Base-by-base conservation (phyloP, 768 basidiomycete species). In the Serendipita vermifera region DNA sequence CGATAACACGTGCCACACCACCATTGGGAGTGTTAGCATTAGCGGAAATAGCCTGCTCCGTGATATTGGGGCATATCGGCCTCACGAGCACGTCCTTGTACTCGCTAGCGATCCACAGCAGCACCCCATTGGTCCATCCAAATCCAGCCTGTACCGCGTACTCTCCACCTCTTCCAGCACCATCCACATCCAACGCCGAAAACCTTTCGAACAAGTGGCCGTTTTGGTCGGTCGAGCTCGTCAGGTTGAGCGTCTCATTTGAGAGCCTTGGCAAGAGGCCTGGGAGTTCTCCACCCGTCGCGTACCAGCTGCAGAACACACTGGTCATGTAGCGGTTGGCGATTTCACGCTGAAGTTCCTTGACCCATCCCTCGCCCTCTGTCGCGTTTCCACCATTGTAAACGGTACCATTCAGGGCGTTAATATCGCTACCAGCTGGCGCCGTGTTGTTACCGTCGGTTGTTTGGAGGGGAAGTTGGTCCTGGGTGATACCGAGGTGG, bases 121-220 rank as follows among this genome's bases (percentile, higher is more conserved):
- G 64, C 6, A 82, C 86, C 17, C 87, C 87, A 62, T 91, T 90
- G 38, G 87, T 89, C 88, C 89, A 92, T 15, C 88, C 87, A 64
- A 90, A 90, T 20, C 87, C 87, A 13, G 80, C 80, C 69, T 90
- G 87, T 3, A 92, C 90, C 2, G 81, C 85, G 62, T 96, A 94
- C 72, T 92, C 89, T 24, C 89, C 89, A 5, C 87, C 89, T 11
- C 71, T 70, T 3, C 88, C 89, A 2, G 85, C 82, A 2, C 81
- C 83, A 67, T 87, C 83, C 31, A 91, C 75, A 57, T 94, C 82
- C 7, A 79, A 65, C 38, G 76, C 77, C 2, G 87, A 89, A 70
- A 91, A 91, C 68, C 90, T 88, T 67, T 90, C 88, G 59, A 81
- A 91, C 85, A 90, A 89, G 82, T 89, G 61, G 0, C 86, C 86